A percentile compares a stretch with the other conserved stretches of the same genome.
These are phyloP conservation scores for Papilionanthe hybrid DNA, from an alignment of 116 monocot species.

Conservation along the genomic window DNA sequence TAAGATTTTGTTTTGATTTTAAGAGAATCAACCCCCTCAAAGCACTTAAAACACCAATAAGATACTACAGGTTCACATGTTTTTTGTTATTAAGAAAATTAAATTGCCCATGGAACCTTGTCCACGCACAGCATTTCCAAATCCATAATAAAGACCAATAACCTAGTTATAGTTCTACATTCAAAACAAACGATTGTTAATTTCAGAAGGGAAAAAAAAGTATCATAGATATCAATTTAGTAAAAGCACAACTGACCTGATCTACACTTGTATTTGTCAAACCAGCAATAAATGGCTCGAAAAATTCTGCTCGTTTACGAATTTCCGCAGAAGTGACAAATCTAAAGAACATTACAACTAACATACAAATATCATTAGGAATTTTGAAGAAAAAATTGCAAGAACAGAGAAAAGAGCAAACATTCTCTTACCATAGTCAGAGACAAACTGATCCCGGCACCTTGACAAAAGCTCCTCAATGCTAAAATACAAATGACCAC, in stretches of 20 bases:
- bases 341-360: conserved; percentile 99
- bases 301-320: conserved; percentile 75
- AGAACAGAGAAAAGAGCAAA: not conserved
- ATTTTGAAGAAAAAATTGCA: not conserved
- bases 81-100: not conserved
- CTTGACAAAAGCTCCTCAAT: conserved; percentile 68
- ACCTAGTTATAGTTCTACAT: not conserved
- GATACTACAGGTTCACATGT: not conserved
- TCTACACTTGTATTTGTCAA: conserved; percentile 52
- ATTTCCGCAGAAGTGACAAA: conserved; percentile 90
- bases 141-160: not conserved
- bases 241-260: conserved; percentile 47
- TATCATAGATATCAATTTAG: not conserved
- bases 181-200: not conserved
- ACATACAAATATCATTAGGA: conserved; percentile 16
- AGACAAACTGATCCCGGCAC: conserved; percentile 54
- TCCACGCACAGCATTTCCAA: not conserved
- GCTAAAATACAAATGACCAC: conserved; percentile 39
- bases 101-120: not conserved
- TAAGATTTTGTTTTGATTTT: not conserved
- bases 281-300: conserved; percentile 86
- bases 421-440: conserved; percentile 63
- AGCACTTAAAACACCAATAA: not conserved
- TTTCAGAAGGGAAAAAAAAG: not conserved
- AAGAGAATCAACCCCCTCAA: not conserved